A percentile compares a stretch with the other conserved stretches of the same genome.
These are phyloP conservation scores for Backusella parvicylindrica DNA, from an alignment of 192 early-diverging fungal species.

Conservation along the genomic window DNA sequence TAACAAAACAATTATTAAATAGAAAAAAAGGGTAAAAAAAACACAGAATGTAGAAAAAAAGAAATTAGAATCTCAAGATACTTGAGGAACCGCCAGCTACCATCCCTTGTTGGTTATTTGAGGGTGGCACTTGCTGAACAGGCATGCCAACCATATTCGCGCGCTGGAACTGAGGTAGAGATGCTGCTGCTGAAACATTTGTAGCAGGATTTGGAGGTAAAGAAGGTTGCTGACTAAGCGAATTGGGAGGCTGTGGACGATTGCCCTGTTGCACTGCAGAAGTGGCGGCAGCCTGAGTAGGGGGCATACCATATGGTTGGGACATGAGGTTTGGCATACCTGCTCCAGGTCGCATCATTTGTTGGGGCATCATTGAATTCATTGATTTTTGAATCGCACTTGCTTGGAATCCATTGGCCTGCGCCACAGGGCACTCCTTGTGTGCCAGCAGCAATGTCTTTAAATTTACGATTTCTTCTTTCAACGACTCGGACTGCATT, in stretches of 20 bases:
- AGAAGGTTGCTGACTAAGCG: not conserved
- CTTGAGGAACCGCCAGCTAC: constrained; percentile 6
- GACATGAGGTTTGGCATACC: not conserved
- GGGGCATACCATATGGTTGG: not conserved
- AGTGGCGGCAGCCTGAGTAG: not conserved
- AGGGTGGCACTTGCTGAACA: not conserved
- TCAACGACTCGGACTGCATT: constrained; percentile 52
- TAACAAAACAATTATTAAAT: not conserved
- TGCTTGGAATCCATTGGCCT: constrained; percentile 54
- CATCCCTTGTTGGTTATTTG: constrained; percentile 2
- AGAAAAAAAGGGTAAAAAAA: constrained; percentile 1
- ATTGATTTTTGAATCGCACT: constrained; percentile 6
- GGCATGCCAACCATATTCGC: constrained; percentile 7
- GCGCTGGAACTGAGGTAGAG: constrained; percentile 5
- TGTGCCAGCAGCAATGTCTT: constrained; percentile 79
- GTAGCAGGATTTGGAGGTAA: not conserved
- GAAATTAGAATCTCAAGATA: constrained; percentile 11
- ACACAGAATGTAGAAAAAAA: not conserved
- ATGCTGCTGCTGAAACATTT: not conserved
- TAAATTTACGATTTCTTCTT: constrained; percentile 75
- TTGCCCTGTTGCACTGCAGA: not conserved
- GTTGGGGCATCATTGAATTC: constrained; percentile 1
- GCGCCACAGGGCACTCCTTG: constrained; percentile 72
- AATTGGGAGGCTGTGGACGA: not conserved
- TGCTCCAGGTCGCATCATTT: not conserved